A percentile compares a stretch with the other conserved stretches of the same genome.
Evolutionary conservation across 805 yeast genomes (phyloP).

Genomic region (Torulaspora gathmanii): DNA sequence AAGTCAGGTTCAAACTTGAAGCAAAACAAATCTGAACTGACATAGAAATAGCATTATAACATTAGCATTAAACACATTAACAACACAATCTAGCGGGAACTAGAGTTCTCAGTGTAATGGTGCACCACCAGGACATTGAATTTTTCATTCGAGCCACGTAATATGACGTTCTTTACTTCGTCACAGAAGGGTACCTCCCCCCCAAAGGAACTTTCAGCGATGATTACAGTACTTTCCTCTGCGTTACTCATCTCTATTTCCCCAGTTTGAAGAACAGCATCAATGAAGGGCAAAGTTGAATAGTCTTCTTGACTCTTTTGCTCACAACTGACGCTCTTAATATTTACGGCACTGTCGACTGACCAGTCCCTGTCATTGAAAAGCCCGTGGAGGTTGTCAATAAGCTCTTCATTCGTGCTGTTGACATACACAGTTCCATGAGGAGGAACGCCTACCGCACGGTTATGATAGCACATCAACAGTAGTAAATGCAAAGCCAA

Average conservation of each 20-base stretch:
- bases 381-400: constrained; percentile 14
- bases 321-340: constrained; percentile 12
- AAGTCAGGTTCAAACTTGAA: background rate
- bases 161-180: constrained; percentile 20
- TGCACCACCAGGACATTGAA: constrained; percentile 26
- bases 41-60: background rate
- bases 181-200: constrained; percentile 22
- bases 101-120: constrained; percentile 11
- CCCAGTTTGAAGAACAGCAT: constrained; percentile 17
- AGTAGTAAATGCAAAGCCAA: constrained; percentile 27
- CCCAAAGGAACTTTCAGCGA: constrained; percentile 23
- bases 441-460: constrained; percentile 13
- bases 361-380: constrained; percentile 22
- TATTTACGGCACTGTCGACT: constrained; percentile 13
- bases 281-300: constrained; percentile 15
- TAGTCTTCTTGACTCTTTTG: constrained; percentile 7
- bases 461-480: constrained; percentile 20
- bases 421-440: constrained; percentile 22
- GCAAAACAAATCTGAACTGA: background rate
- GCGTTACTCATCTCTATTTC: constrained; percentile 15
- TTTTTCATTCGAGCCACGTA: constrained; percentile 24
- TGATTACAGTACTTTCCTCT: constrained; percentile 29
- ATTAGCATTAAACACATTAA: background rate
- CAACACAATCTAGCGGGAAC: background rate
- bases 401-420: constrained; percentile 17